These are phyloP conservation scores for Ceratobasidium papillatum DNA, from an alignment of 1,284 basidiomycete genomes.

Conservation along the genomic window DNA sequence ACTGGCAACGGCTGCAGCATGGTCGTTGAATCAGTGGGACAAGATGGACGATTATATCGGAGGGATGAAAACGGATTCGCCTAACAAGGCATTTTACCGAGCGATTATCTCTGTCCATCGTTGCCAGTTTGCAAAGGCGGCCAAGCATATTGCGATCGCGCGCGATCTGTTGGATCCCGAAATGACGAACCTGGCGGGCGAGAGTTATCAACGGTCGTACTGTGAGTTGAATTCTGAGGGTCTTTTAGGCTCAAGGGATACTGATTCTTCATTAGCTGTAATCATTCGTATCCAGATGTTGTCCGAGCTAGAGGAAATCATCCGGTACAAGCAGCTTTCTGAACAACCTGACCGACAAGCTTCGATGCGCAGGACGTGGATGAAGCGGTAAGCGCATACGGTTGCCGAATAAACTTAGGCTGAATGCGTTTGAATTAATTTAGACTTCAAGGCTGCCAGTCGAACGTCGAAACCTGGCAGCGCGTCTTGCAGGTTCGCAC, in stretches of 20 bases:
- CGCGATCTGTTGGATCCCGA: conserved; percentile 94
- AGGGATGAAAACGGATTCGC: conserved; percentile 92
- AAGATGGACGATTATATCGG: conserved; percentile 98
- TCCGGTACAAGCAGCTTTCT: conserved; percentile 92
- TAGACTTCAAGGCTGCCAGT: conserved; percentile 94
- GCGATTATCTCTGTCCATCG: conserved; percentile 96
- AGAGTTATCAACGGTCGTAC: conserved; percentile 93
- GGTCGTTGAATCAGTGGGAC: conserved; percentile 98
- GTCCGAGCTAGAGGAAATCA: conserved; percentile 98
- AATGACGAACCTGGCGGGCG: conserved; percentile 90
- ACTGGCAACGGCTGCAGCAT: conserved; percentile 95
- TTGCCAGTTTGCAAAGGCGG: conserved; percentile 92
- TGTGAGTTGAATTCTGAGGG: not conserved
- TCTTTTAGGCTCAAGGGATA: not conserved
- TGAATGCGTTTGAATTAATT: conserved; percentile 41
- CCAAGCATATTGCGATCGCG: conserved; percentile 92
- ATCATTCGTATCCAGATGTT: conserved; percentile 99
- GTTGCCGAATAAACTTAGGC: not conserved
- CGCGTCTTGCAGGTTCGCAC: conserved; percentile 96
- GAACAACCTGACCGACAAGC: conserved; percentile 93
- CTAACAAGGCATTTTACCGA: conserved; percentile 95
- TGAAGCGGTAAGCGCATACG: conserved; percentile 74
- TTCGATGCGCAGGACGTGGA: conserved; percentile 91
- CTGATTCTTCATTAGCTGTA: conserved; percentile 61
- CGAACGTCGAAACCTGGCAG: conserved; percentile 99